Conservation (phyloP, 345 rosid genomes). For the Bretschneidera sinensis region DNA sequence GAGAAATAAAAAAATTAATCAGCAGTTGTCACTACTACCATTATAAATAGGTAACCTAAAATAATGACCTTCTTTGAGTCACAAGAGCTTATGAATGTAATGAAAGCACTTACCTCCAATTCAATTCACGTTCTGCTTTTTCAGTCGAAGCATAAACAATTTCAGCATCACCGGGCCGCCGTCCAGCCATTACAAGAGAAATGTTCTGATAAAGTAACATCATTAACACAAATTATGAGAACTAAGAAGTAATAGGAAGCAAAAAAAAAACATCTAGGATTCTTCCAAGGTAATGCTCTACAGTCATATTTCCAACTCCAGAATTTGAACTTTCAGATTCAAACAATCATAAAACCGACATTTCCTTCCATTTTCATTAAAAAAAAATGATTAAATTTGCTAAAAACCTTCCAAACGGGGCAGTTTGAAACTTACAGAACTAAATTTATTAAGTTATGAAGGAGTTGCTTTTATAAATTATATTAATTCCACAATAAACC, state of each 20-base stretch:
- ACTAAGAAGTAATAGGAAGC: neutral
- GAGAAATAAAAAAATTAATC: no score
- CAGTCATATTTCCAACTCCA: neutral
- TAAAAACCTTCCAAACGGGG: no score
- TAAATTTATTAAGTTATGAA: no score
- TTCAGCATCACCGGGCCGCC: constrained; percentile 92
- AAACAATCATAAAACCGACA: neutral
- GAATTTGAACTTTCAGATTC: neutral
- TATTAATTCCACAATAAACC: no score
- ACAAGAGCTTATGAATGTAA: neutral
- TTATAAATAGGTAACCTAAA: no score
- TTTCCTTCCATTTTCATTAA: no score
- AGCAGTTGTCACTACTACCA: no score
- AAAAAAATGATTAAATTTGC: no score
- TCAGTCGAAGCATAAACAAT: constrained; percentile 79
- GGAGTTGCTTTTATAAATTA: no score
- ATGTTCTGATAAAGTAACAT: constrained; percentile 47
- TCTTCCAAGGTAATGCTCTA: neutral
- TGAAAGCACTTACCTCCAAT: constrained; percentile 73
- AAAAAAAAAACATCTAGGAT: neutral
- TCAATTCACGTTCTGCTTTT: constrained; percentile 69
- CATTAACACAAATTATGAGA: neutral
- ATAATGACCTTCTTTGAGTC: no score
- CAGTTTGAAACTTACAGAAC: no score
- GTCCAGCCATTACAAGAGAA: constrained; percentile 63